Evolutionary conservation across 192 early-diverging fungal species (phyloP).

Genomic region (Backusella tuberculispora): DNA sequence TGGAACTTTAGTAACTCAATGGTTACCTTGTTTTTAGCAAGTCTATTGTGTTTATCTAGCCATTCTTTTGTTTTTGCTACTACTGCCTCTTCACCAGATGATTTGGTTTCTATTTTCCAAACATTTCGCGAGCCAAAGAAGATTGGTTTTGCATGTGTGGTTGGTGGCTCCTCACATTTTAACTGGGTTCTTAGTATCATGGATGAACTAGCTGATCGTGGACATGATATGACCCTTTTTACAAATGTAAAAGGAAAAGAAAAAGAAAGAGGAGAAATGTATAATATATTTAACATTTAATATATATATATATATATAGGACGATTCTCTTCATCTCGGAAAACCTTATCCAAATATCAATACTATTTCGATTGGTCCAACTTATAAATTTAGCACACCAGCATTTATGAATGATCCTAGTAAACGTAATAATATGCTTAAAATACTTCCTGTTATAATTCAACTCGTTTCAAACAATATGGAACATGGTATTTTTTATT

Average conservation of each 20-base stretch:
- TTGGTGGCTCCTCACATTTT: conserved; percentile 5
- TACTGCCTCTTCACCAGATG: neutral
- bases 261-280: too few relatives aligned
- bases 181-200: conserved; percentile 11
- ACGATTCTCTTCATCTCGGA: neutral
- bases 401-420: neutral
- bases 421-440: neutral
- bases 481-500: neutral
- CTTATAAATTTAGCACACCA: neutral
- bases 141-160: neutral
- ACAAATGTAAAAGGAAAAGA: neutral
- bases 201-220: conserved; percentile 17
- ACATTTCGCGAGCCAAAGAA: neutral
- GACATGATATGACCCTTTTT: neutral
- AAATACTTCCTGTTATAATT: neutral
- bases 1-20: neutral
- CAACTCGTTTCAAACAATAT: neutral
- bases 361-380: neutral
- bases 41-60: neutral
- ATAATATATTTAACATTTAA: too few relatives aligned
- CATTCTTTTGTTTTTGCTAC: neutral
- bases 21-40: neutral
- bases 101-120: neutral
- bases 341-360: neutral
- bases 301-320: too few relatives aligned